These are phyloP conservation scores for Pseudopithomyces maydicus DNA, from an alignment of 2,329 filamentous ascomycete species.

Conservation along the genomic window DNA sequence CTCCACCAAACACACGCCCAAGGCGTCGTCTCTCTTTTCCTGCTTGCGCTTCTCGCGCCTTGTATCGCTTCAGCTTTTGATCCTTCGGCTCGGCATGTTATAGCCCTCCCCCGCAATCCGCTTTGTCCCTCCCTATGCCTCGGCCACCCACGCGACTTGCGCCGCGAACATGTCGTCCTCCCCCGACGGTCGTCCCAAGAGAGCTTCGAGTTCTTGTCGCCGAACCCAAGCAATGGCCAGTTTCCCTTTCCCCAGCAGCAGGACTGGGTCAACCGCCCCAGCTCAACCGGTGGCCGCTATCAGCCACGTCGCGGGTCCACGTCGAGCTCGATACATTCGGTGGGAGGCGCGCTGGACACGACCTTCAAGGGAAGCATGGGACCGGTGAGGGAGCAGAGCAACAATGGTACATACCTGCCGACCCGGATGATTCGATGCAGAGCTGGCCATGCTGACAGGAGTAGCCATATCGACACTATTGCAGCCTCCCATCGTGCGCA, in stretches of 20 bases:
- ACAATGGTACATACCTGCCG: slow-evolving; percentile 68
- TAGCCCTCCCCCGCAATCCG: slow-evolving; percentile 6
- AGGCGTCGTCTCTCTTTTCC: neutral
- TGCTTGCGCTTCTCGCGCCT: neutral
- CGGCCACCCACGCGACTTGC: slow-evolving; percentile 33
- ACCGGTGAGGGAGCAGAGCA: slow-evolving; percentile 73
- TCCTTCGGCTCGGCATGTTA: slow-evolving; percentile 9
- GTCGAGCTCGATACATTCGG: slow-evolving; percentile 84
- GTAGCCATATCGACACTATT: slow-evolving; percentile 91
- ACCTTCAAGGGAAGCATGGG: slow-evolving; percentile 62
- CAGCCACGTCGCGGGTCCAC: slow-evolving; percentile 75
- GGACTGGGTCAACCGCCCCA: slow-evolving; percentile 56
- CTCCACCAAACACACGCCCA: neutral
- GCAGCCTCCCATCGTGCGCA: slow-evolving; percentile 86
- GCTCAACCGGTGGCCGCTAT: slow-evolving; percentile 54
- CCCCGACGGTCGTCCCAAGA: slow-evolving; percentile 54
- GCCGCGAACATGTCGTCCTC: slow-evolving; percentile 48
- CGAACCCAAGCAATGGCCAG: slow-evolving; percentile 47
- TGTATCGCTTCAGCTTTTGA: neutral
- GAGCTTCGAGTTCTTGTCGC: slow-evolving; percentile 54
- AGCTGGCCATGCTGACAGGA: neutral
- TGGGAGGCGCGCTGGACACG: slow-evolving; percentile 81
- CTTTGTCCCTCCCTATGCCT: slow-evolving; percentile 38
- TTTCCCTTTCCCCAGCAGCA: slow-evolving; percentile 65
- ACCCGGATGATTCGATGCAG: no score